Conservation (phyloP, 202 grass and related monocot genomes). For the Schoenoplectus triqueter region DNA sequence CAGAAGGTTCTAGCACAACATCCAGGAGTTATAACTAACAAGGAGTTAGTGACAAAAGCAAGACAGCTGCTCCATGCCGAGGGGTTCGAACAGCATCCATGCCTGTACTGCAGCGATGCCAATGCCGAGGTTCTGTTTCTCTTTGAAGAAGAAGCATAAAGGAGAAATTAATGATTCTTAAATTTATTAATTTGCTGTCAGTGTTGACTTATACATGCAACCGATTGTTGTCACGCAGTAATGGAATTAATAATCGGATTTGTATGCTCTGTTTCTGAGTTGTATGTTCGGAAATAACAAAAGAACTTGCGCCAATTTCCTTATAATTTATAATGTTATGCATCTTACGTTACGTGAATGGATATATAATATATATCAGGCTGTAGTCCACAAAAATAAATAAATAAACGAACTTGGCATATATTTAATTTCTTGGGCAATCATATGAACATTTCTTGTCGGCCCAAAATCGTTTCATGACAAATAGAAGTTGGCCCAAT, state of each 20-base stretch:
- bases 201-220: neutral
- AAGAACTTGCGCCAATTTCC: too few species aligned
- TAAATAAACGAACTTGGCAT: too few species aligned
- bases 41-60: constrained; percentile 49
- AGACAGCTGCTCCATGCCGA: constrained; percentile 44
- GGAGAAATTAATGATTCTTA: neutral
- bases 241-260: neutral
- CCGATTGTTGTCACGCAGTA: neutral
- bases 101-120: constrained; percentile 69
- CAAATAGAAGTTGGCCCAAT: too few species aligned
- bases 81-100: constrained; percentile 58
- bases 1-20: constrained; percentile 55
- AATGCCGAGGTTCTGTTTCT: constrained; percentile 61
- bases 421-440: too few species aligned
- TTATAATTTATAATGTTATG: too few species aligned
- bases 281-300: too few species aligned
- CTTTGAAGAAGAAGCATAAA: constrained; percentile 31
- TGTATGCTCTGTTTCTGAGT: too few species aligned
- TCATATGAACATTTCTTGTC: too few species aligned
- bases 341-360: too few species aligned
- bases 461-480: too few species aligned
- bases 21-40: constrained; percentile 52
- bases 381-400: too few species aligned
- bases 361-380: too few species aligned
- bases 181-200: neutral